Conservation (phyloP, 805 yeast genomes). For the Geotrichum ghanense region DNA sequence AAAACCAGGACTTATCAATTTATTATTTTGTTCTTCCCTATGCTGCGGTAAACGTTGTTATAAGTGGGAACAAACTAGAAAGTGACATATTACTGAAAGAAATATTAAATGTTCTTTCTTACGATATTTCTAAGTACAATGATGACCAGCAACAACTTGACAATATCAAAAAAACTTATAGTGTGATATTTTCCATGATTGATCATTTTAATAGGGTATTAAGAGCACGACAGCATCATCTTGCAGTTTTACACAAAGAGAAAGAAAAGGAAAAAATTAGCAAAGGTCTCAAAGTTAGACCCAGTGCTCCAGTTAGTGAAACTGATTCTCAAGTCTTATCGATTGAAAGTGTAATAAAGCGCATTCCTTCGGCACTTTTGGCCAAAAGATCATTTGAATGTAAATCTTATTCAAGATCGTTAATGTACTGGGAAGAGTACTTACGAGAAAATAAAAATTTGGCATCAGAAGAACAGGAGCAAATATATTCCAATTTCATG, state of each 20-base stretch:
- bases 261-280: neutral
- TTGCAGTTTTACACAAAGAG: slow-evolving; percentile 3
- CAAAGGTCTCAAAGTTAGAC: slow-evolving; percentile 1
- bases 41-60: slow-evolving; percentile 51
- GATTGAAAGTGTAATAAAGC: slow-evolving; percentile 25
- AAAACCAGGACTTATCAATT: slow-evolving; percentile 58
- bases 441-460: slow-evolving; percentile 30
- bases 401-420: slow-evolving; percentile 77
- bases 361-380: slow-evolving; percentile 34
- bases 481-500: slow-evolving; percentile 35
- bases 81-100: slow-evolving; percentile 43
- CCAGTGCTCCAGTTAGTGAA: slow-evolving; percentile 22
- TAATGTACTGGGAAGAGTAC: slow-evolving; percentile 73
- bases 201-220: slow-evolving; percentile 80
- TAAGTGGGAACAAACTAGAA: slow-evolving; percentile 33
- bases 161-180: slow-evolving; percentile 51
- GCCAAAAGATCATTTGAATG: slow-evolving; percentile 76
- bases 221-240: slow-evolving; percentile 15
- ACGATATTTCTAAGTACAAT: slow-evolving; percentile 30
- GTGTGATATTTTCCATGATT: slow-evolving; percentile 57
- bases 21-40: slow-evolving; percentile 70
- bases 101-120: slow-evolving; percentile 43
- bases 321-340: slow-evolving; percentile 24
- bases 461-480: slow-evolving; percentile 21
- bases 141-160: slow-evolving; percentile 33